Evolutionary conservation across 2,329 filamentous ascomycete genomes (phyloP).

Genomic region (Paecilomyces sp.): DNA sequence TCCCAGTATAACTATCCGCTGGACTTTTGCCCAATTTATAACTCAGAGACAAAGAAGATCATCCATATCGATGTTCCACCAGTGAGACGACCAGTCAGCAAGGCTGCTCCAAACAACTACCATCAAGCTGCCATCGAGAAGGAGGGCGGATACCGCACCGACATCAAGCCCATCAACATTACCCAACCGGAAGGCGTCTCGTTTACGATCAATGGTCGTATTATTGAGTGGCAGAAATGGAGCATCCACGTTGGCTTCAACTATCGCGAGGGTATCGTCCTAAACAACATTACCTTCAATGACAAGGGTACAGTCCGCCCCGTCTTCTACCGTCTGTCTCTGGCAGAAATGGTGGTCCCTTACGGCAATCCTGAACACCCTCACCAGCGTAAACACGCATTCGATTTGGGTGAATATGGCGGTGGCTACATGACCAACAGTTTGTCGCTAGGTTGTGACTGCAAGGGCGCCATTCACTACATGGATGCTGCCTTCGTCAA

Average conservation of each 20-base stretch:
- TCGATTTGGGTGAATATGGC: conserved; percentile 42
- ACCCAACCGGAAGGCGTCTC: conserved; percentile 85
- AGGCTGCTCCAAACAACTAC: conserved; percentile 69
- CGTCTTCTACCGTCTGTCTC: conserved; percentile 80
- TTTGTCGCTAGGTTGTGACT: conserved; percentile 45
- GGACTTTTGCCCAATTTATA: conserved; percentile 90
- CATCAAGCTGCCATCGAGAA: conserved; percentile 65
- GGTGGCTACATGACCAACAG: conserved; percentile 45
- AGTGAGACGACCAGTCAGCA: conserved; percentile 67
- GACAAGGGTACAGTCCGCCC: conserved; percentile 72
- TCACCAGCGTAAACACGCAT: conserved; percentile 43
- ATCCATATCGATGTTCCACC: conserved; percentile 78
- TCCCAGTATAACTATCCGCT: conserved; percentile 87
- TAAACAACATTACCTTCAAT: conserved; percentile 85
- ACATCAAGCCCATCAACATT: conserved; percentile 81
- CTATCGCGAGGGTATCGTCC: conserved; percentile 82
- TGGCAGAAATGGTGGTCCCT: conserved; percentile 91
- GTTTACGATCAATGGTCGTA: conserved; percentile 67
- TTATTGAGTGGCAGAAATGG: conserved; percentile 88
- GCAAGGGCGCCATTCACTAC: conserved; percentile 87
- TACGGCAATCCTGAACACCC: conserved; percentile 48
- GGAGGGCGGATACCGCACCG: conserved; percentile 66
- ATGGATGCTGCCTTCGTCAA: conserved; percentile 83
- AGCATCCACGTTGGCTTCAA: conserved; percentile 91
- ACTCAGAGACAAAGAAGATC: conserved; percentile 66